These are phyloP conservation scores for Pestalotiopsis sp. DNA, from an alignment of 2,329 filamentous ascomycete genomes.

Conservation along the genomic window DNA sequence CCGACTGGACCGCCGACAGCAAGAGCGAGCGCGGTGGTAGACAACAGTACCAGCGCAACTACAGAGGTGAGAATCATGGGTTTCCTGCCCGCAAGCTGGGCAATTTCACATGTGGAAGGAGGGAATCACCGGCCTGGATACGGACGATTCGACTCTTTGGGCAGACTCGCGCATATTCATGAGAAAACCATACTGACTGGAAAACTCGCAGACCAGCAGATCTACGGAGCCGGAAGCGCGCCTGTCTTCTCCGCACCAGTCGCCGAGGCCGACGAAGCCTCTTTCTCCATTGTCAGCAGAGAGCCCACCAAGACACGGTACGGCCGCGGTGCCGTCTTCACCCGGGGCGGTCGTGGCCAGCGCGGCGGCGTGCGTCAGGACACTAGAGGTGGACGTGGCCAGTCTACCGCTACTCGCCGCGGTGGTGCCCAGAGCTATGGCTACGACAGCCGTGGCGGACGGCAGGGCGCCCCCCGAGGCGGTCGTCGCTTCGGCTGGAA, in stretches of 20 bases:
- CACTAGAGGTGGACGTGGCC: slow-evolving; percentile 58
- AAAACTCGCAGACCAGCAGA: slow-evolving; percentile 77
- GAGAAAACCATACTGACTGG: not conserved
- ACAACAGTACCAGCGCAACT: slow-evolving; percentile 90
- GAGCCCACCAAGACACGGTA: slow-evolving; percentile 86
- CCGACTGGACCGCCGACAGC: slow-evolving; percentile 92
- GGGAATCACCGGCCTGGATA: not conserved
- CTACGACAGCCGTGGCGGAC: slow-evolving; percentile 74
- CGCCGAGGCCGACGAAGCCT: slow-evolving; percentile 86
- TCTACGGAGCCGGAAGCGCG: slow-evolving; percentile 88
- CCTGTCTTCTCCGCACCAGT: slow-evolving; percentile 88
- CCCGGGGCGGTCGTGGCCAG: slow-evolving; percentile 82
- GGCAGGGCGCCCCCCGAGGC: slow-evolving; percentile 66
- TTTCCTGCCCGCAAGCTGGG: not conserved
- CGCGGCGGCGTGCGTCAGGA: slow-evolving; percentile 70
- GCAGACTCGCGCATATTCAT: not conserved
- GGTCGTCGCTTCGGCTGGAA: slow-evolving; percentile 96
- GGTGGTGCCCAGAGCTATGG: slow-evolving; percentile 67
- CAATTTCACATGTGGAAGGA: not conserved
- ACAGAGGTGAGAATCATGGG: slow-evolving; percentile 68
- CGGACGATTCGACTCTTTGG: not conserved
- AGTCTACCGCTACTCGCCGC: slow-evolving; percentile 71
- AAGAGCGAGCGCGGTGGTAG: slow-evolving; percentile 83
- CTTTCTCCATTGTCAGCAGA: slow-evolving; percentile 97
- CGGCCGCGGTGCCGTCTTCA: slow-evolving; percentile 87